A percentile compares a stretch with the other conserved stretches of the same genome.
Conservation (phyloP, 2,329 filamentous ascomycete species). For the Fusarium sp. region DNA sequence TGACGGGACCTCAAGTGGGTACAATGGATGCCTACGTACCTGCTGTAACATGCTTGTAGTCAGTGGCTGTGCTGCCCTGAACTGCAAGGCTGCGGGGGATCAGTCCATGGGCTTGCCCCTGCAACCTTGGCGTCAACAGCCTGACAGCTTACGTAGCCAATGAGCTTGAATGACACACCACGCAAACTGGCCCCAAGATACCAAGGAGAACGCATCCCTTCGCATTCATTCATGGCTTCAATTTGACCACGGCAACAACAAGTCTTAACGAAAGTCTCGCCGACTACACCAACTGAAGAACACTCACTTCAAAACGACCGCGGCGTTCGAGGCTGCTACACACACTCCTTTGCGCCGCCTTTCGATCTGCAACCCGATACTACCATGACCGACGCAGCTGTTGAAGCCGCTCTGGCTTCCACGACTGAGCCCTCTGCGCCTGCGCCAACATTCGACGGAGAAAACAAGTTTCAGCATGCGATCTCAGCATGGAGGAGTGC, state of each 20-base stretch:
- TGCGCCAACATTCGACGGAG: slow-evolving; percentile 61
- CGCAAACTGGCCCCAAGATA: slow-evolving; percentile 39
- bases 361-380: slow-evolving; percentile 19
- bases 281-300: slow-evolving; percentile 10
- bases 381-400: slow-evolving; percentile 51
- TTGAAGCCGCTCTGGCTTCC: slow-evolving; percentile 48
- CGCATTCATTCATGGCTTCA: slow-evolving; percentile 26
- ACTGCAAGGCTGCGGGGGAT: slow-evolving; percentile 46
- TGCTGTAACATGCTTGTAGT: slow-evolving; percentile 6
- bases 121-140: slow-evolving; percentile 44
- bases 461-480: slow-evolving; percentile 96
- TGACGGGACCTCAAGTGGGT: slow-evolving; percentile 32
- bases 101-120: slow-evolving; percentile 18
- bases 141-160: slow-evolving; percentile 44
- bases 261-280: slow-evolving; percentile 9
- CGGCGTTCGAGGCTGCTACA: slow-evolving; percentile 28
- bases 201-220: slow-evolving; percentile 44
- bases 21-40: background rate
- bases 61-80: slow-evolving; percentile 37
- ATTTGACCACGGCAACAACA: slow-evolving; percentile 27
- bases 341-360: slow-evolving; percentile 34
- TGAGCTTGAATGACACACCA: slow-evolving; percentile 38
- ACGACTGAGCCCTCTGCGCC: slow-evolving; percentile 43
- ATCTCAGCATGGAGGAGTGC: slow-evolving; percentile 96
- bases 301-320: slow-evolving; percentile 8